Conservation (phyloP, 495 filamentous ascomycete genomes). For the Tetracladium marchalianum region DNA sequence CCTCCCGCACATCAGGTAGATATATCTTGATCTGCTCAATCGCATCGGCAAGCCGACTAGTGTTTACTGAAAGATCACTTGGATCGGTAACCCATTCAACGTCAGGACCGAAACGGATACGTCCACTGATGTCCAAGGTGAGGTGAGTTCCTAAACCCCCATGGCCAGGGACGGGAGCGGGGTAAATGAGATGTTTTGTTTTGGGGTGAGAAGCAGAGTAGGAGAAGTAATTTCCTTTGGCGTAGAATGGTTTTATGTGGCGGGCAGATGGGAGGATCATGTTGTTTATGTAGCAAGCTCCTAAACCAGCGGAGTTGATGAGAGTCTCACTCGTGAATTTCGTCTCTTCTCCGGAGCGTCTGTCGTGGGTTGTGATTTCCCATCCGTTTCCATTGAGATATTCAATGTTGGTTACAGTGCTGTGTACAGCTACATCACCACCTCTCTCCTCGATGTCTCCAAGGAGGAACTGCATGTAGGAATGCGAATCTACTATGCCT, state of each 20-base stretch:
- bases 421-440: conserved; percentile 60
- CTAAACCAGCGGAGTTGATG: conserved; percentile 79
- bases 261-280: conserved; percentile 55
- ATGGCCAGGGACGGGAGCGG: conserved; percentile 66
- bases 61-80: conserved; percentile 31
- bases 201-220: conserved; percentile 56
- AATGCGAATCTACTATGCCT: conserved; percentile 84
- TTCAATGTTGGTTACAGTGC: conserved; percentile 48
- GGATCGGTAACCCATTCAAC: conserved; percentile 81
- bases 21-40: conserved; percentile 67
- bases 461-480: conserved; percentile 69
- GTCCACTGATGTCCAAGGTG: conserved; percentile 78
- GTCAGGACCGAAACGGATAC: conserved; percentile 88
- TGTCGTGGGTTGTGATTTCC: conserved; percentile 32
- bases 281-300: conserved; percentile 69
- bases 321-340: conserved; percentile 63
- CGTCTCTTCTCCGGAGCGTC: conserved; percentile 32
- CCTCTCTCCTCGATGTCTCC: conserved; percentile 66
- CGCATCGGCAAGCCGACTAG: conserved; percentile 53
- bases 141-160: conserved; percentile 89
- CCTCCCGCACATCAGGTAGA: conserved; percentile 58
- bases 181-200: conserved; percentile 75
- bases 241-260: conserved; percentile 60
- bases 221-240: conserved; percentile 93
- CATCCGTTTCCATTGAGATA: conserved; percentile 52